Conservation (phyloP, 2,329 filamentous ascomycete species). For the Grosmannia penicillata region DNA sequence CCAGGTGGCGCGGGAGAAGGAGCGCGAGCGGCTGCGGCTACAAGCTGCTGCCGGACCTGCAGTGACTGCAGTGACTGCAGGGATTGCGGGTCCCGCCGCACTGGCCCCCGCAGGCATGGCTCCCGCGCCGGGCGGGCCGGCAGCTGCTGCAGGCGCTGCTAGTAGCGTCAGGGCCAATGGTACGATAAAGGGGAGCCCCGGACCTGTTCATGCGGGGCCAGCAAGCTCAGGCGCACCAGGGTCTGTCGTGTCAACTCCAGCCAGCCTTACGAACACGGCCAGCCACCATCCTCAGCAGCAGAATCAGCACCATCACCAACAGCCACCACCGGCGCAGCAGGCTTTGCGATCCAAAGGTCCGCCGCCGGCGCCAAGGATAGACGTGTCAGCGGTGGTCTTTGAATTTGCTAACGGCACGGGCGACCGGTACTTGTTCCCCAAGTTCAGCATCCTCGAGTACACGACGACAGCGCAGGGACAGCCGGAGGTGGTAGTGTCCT, state of each 20-base stretch:
- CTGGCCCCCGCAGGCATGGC: too few relatives aligned
- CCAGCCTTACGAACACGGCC: background rate
- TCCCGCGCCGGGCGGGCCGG: too few relatives aligned
- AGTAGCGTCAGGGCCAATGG: background rate
- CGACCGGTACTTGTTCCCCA: conserved; percentile 67
- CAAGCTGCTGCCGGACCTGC: conserved; percentile 11
- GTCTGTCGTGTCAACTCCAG: background rate
- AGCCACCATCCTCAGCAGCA: background rate
- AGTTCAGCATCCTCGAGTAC: conserved; percentile 62
- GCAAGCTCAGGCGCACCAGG: too few relatives aligned
- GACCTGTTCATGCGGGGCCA: too few relatives aligned
- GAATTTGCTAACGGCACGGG: conserved; percentile 53
- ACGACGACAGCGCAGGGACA: conserved; percentile 34
- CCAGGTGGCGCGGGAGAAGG: conserved; percentile 17
- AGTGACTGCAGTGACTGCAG: background rate
- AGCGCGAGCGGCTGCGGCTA: conserved; percentile 6
- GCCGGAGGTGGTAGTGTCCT: conserved; percentile 52
- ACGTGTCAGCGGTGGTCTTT: conserved; percentile 52
- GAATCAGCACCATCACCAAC: background rate
- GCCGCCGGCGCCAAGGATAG: conserved; percentile 36
- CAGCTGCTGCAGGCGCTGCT: background rate
- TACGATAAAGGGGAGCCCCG: background rate
- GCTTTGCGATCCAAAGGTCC: conserved; percentile 46
- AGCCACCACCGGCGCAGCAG: conserved; percentile 25
- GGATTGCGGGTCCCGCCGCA: too few relatives aligned